Percentiles rank a stretch among this genome's conserved stretches.
These are phyloP conservation scores for Alternaria sp. DNA, from an alignment of 2,329 filamentous ascomycete species.

Conservation along the genomic window DNA sequence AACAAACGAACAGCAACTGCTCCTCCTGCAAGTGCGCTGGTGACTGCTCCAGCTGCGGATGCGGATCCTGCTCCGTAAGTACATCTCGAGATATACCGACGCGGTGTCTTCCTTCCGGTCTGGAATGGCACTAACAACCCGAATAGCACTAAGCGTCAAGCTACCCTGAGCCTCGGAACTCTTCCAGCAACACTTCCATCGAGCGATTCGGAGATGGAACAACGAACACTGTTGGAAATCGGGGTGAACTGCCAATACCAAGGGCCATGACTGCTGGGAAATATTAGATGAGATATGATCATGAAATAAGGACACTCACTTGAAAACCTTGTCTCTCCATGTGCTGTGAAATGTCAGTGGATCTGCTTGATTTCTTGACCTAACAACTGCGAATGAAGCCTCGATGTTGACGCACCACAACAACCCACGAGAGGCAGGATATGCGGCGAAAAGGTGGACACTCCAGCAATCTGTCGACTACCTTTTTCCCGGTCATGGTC, in stretches of 20 bases:
- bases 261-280: not conserved
- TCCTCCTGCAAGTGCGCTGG: conserved; percentile 38
- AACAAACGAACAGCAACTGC: conserved; percentile 27
- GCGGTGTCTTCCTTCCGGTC: not conserved
- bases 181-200: not conserved
- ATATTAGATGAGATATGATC: not conserved
- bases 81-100: not conserved
- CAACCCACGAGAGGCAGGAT: not conserved
- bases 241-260: not conserved
- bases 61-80: conserved; percentile 36
- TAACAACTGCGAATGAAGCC: not conserved
- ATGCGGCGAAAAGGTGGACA: not conserved
- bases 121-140: not conserved
- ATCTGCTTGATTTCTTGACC: not conserved
- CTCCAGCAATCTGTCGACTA: not conserved
- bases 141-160: conserved; percentile 17
- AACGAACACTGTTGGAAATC: not conserved
- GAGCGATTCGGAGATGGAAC: not conserved
- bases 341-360: not conserved
- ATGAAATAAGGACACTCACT: not conserved
- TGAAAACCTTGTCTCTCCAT: not conserved
- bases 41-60: conserved; percentile 41
- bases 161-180: not conserved
- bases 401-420: not conserved
- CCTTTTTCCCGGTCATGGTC: not conserved